These are phyloP conservation scores for Mycena metata DNA, from an alignment of 768 basidiomycete genomes.

Conservation along the genomic window DNA sequence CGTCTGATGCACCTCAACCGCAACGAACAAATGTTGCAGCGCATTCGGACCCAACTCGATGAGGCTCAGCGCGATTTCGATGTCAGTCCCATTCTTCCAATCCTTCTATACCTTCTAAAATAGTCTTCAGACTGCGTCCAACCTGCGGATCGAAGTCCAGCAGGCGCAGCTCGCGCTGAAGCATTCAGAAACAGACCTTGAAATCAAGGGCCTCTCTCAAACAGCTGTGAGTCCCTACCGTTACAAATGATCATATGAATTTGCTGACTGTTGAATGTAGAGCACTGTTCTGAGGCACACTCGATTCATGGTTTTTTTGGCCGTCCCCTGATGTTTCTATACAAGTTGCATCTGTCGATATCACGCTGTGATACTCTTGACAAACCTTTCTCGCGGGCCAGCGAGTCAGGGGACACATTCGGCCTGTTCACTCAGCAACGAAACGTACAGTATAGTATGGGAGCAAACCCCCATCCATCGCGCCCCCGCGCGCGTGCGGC, in stretches of 20 bases:
- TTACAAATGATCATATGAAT: too few relatives aligned
- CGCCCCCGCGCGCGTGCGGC: too few relatives aligned
- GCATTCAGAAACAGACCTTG: not conserved
- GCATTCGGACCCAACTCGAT: not conserved
- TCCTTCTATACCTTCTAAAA: too few relatives aligned
- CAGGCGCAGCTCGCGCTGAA: constrained; percentile 1
- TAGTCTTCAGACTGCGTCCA: too few relatives aligned
- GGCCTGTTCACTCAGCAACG: constrained; percentile 2
- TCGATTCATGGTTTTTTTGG: constrained; percentile 10
- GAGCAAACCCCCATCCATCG: too few relatives aligned
- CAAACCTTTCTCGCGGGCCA: constrained; percentile 11
- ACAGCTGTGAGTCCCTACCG: not conserved
- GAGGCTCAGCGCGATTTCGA: not conserved
- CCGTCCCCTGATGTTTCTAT: constrained; percentile 15
- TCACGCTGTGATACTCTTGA: not conserved
- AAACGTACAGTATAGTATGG: too few relatives aligned
- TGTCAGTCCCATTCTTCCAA: too few relatives aligned
- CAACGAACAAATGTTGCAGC: not conserved
- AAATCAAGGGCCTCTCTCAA: not conserved
- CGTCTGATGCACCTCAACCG: not conserved
- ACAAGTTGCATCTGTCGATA: not conserved
- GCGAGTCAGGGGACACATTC: constrained; percentile 15
- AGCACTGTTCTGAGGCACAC: not conserved
- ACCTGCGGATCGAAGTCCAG: constrained; percentile 1
- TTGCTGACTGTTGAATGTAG: too few relatives aligned